Base-by-base conservation (phyloP, 2,329 filamentous ascomycete genomes). In the Sphaceloma murrayae region DNA sequence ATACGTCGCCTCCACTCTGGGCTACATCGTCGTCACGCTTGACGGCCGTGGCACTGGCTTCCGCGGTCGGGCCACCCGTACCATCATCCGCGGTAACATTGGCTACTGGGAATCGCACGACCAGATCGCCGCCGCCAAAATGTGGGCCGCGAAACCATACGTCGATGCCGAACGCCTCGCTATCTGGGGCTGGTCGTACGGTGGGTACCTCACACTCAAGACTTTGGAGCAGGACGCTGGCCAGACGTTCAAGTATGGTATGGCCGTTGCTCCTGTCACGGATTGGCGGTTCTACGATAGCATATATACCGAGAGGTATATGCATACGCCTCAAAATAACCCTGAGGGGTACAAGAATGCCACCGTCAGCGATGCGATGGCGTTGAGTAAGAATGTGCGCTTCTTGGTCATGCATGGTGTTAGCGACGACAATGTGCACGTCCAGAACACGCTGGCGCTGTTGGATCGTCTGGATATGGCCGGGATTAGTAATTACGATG, bases 121-220 rank as follows among this genome's bases (percentile, higher is more conserved):
- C 62, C 91, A 98, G 62, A 96, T 98, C 52, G 83, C 80, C 18
- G 83, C 87, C 1, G 91, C 85, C 3, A 83, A 88, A 62, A 77
- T 82, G 52, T 96, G 86, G 80, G 81, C 82, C 0, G 67, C 69
- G 27, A 89, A 86, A 59, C 64, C 74, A 10, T 96, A 98, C 61
- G 80, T 95, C 10, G 93, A 98, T 60, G 69, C 75, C 18, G 72
- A 77, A 5, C 78, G 84, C 45, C 77, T 98, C 53, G 88, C 87
- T 14, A 94, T 98, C 58, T 98, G 91, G 91, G 91, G 91, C 36
- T 98, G 91, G 91, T 94, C 85, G 51, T 98, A 91, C 58, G 91
- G 91, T 47, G 91, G 91, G 8, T 98, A 94, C 69, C 84, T 85
- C 70, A 85, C 91, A 4, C 74, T 98, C 56, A 98, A 98, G 69